Evolutionary conservation across 2,329 filamentous ascomycete genomes (phyloP).

Genomic region (Cryphonectria radicalis): DNA sequence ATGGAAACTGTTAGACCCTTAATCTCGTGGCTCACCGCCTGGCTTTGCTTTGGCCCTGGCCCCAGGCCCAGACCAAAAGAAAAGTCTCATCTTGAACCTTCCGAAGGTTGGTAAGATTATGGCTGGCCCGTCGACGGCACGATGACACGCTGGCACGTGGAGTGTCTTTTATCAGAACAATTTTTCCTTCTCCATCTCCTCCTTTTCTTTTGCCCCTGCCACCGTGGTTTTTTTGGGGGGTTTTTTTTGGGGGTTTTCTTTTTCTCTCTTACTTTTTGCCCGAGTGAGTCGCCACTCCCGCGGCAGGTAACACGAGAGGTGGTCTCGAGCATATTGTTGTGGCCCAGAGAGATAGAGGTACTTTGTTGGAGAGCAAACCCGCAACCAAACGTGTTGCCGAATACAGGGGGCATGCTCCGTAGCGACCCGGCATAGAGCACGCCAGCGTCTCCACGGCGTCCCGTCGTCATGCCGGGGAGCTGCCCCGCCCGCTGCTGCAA

Average conservation of each 20-base stretch:
- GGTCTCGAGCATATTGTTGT: neutral
- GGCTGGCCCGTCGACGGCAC: neutral
- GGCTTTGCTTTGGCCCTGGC: neutral
- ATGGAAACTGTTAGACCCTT: slow-evolving; percentile 15
- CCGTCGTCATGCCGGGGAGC: slow-evolving; percentile 7
- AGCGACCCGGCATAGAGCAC: neutral
- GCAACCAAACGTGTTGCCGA: neutral
- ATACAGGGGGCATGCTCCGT: neutral
- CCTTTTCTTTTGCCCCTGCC: no score
- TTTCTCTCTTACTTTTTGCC: neutral
- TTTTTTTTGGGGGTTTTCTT: neutral
- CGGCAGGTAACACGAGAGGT: neutral
- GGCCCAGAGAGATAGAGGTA: neutral
- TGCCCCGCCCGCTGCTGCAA: slow-evolving; percentile 16
- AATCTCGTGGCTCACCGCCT: slow-evolving; percentile 22
- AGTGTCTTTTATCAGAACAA: neutral
- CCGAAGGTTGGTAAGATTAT: neutral
- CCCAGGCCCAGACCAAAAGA: neutral
- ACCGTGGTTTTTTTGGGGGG: neutral
- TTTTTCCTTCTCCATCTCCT: neutral
- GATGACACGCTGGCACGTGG: slow-evolving; percentile 18
- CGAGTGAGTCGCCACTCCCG: neutral
- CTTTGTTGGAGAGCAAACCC: neutral
- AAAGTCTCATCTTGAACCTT: neutral
- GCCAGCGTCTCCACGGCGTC: slow-evolving; percentile 9